A percentile compares a stretch with the other conserved stretches of the same genome.
Evolutionary conservation across 371 early-diverging fungal genomes (phyloP).

Genomic region (Vittaforma corneae): DNA sequence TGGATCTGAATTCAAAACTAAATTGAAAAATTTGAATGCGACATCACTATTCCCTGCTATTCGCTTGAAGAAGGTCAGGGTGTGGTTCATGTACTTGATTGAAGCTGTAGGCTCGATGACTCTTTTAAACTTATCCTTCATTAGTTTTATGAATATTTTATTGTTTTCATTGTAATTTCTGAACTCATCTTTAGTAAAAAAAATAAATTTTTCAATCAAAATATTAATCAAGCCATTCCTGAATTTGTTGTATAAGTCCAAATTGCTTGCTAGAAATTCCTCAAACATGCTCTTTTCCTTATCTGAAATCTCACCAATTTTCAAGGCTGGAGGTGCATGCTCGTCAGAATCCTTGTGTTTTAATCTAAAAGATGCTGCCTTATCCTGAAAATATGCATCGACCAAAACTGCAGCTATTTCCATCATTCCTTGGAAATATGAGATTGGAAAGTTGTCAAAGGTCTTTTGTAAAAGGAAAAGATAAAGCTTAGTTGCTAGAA

Average conservation of each 20-base stretch:
- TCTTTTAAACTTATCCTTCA: conserved; percentile 36
- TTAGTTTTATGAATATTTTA: conserved; percentile 45
- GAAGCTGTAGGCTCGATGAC: conserved; percentile 15
- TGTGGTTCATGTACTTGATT: conserved; percentile 37
- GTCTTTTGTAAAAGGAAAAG: conserved; percentile 29
- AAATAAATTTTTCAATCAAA: conserved; percentile 36
- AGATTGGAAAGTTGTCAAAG: conserved; percentile 24
- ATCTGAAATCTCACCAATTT: background rate
- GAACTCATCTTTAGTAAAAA: conserved; percentile 39
- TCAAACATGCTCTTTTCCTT: conserved; percentile 5
- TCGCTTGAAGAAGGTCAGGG: conserved; percentile 50
- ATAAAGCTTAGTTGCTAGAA: conserved; percentile 11
- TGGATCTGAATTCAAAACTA: conserved; percentile 37
- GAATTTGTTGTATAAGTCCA: conserved; percentile 1
- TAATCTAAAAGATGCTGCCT: background rate
- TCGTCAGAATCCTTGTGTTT: background rate
- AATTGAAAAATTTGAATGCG: conserved; percentile 39
- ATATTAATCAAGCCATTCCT: conserved; percentile 33
- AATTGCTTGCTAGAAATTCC: conserved; percentile 2
- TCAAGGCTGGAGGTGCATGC: background rate
- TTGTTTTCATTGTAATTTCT: conserved; percentile 37
- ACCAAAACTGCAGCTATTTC: conserved; percentile 49
- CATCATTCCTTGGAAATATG: conserved; percentile 53
- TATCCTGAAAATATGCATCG: conserved; percentile 33
- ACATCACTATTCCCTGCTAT: conserved; percentile 24